Evolutionary conservation across 352 stramenopile species (phyloP).

Genomic region (Phytophthora cajani): DNA sequence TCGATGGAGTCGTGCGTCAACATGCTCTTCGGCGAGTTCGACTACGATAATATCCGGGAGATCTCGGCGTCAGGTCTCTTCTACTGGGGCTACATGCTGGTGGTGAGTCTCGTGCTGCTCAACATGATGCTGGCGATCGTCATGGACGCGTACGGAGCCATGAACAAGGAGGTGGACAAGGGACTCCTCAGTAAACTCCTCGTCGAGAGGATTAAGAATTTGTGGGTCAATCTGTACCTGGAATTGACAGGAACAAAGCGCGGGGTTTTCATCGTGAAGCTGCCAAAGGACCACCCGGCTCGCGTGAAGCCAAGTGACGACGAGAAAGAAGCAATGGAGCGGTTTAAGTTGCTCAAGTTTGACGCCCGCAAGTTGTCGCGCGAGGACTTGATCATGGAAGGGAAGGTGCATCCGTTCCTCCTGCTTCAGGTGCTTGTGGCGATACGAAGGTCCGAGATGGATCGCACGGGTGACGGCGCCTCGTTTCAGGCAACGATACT

Average conservation of each 20-base stretch:
- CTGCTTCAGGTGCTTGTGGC: no score
- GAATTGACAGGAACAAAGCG: no score
- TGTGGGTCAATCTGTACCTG: background rate
- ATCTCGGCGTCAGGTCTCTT: background rate
- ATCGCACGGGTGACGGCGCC: no score
- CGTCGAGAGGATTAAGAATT: background rate
- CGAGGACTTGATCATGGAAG: background rate
- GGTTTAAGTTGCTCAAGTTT: background rate
- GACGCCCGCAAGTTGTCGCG: background rate
- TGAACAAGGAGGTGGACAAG: background rate
- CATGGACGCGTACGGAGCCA: background rate
- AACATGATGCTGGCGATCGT: constrained; percentile 1
- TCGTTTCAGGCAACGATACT: no score
- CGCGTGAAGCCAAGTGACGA: background rate
- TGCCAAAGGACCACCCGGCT: background rate
- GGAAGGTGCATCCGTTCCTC: no score
- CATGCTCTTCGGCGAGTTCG: no score
- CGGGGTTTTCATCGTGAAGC: background rate
- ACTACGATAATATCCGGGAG: background rate
- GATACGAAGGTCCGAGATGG: no score
- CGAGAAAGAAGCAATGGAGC: background rate
- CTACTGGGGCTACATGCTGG: constrained; percentile 2
- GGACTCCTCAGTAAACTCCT: background rate
- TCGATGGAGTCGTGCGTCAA: background rate
- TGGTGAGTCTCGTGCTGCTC: background rate